Base-by-base conservation (phyloP, 352 stramenopile species). In the Globisporangium cederbergense region DNA sequence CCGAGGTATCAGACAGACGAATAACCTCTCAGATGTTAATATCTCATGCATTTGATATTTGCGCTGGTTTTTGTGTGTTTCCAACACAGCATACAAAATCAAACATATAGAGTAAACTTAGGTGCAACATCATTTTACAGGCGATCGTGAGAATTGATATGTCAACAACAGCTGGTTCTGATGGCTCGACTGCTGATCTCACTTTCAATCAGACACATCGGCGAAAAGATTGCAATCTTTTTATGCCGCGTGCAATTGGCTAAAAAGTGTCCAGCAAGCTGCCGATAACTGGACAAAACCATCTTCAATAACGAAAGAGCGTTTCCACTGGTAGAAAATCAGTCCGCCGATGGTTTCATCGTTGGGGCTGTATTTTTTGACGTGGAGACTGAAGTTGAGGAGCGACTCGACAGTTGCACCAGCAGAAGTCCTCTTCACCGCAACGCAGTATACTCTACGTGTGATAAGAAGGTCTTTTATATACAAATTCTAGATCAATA, bases 1-100 rank as follows among this genome's bases (percentile, higher is more conserved):
- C 42, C 43, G 57, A 67, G 72, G 43, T 73, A 72, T 63, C 58
- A 57, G 0, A 42, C 10, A 36, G 32, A 8, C 4, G 4, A 8
- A 36, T 9, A 8, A 36, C 32, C 32, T 36, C 32, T 36, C 32
- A 8, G 32, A 36, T 9, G 4, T 8, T 36, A 8, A 36, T 36
- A 36, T 5, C 7, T 36, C 32, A 8, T 36, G 32, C 7, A 8
- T 36, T 9, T 36, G 32, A 36, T 36, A 36, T 36, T 36, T 36
- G 32, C 9, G 32, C 32, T 8, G 32, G 9, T 8, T 8, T 9
- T 36, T 36, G 4, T 36, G 4, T 36, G 2, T 36, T 36, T 8
- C 32, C 32, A 36, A 36, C 7, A 36, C 4, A 5, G 1, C 32
- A 36, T 36, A 5, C 13, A 34, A 25, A 11, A 40, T 16, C 20